Percentiles rank a stretch among this genome's conserved stretches.
Conservation (phyloP, 148 eudicot species). For the Vaccinium macrocarpon region DNA sequence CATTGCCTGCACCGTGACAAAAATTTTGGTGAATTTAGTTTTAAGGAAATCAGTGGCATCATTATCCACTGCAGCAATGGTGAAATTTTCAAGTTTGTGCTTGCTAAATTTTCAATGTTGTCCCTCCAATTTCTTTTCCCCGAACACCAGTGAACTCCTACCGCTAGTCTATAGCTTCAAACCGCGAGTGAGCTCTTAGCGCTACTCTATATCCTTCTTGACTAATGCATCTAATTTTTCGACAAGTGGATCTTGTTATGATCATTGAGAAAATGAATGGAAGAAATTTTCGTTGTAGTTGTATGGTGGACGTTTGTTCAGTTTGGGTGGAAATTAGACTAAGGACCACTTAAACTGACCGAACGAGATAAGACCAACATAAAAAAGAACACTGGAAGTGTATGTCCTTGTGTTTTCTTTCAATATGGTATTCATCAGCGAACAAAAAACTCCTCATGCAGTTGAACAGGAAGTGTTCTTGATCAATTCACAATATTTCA, state of each 20-base stretch:
- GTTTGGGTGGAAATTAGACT: neutral
- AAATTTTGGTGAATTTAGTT: neutral
- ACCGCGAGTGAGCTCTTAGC: neutral
- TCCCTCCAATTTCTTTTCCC: neutral
- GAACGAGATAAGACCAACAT: neutral
- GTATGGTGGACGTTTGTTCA: neutral
- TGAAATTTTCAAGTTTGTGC: neutral
- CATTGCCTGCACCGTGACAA: neutral
- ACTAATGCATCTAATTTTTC: neutral
- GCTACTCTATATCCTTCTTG: neutral
- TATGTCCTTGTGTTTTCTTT: neutral
- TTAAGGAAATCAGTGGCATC: neutral
- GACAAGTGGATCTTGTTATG: neutral
- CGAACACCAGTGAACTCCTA: neutral
- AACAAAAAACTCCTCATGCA: neutral
- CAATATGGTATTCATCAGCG: neutral
- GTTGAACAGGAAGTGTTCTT: neutral
- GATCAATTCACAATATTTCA: neutral
- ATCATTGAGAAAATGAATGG: neutral
- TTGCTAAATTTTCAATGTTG: neutral
- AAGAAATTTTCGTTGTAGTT: neutral
- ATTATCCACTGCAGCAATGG: too few species aligned
- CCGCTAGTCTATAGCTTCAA: neutral
- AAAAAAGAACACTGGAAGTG: neutral
- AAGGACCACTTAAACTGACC: neutral